These are phyloP conservation scores for Aspergillus sp. DNA, from an alignment of 2,329 filamentous ascomycete genomes.

Conservation along the genomic window DNA sequence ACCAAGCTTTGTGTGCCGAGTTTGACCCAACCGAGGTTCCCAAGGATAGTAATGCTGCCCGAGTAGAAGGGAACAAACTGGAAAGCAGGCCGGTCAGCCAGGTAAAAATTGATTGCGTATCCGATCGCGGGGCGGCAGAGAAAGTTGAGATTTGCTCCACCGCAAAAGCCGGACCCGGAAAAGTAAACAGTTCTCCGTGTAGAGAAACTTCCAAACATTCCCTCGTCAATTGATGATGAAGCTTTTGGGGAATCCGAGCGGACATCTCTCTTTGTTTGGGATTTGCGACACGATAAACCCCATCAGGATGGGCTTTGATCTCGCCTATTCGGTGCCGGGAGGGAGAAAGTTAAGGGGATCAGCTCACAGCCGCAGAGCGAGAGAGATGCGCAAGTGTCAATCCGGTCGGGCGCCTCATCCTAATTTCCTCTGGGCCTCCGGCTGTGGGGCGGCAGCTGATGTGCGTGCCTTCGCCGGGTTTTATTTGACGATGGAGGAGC, in stretches of 20 bases:
- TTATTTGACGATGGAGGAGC: neutral
- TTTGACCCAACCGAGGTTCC: neutral
- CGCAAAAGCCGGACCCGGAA: slow-evolving; percentile 13
- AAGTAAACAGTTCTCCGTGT: slow-evolving; percentile 24
- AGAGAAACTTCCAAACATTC: slow-evolving; percentile 24
- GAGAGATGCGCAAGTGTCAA: neutral
- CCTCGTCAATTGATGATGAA: neutral
- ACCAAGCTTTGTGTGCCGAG: neutral
- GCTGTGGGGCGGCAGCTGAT: slow-evolving; percentile 13
- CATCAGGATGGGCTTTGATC: neutral
- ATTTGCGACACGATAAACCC: neutral
- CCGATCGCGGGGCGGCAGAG: slow-evolving; percentile 18
- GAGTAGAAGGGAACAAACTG: neutral
- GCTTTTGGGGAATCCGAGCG: neutral
- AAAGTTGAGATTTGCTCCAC: slow-evolving; percentile 17
- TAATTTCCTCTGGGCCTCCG: slow-evolving; percentile 4
- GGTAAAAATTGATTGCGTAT: slow-evolving; percentile 7
- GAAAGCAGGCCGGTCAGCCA: neutral
- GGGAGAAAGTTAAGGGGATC: neutral
- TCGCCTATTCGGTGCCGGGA: neutral
- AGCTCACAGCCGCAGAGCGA: neutral
- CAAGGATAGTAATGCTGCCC: neutral
- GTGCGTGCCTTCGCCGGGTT: slow-evolving; percentile 5
- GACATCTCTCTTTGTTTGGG: too few species aligned
- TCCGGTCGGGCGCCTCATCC: slow-evolving; percentile 12